These are phyloP conservation scores for Linum trigynum DNA, from an alignment of 345 rosid genomes.

Conservation along the genomic window DNA sequence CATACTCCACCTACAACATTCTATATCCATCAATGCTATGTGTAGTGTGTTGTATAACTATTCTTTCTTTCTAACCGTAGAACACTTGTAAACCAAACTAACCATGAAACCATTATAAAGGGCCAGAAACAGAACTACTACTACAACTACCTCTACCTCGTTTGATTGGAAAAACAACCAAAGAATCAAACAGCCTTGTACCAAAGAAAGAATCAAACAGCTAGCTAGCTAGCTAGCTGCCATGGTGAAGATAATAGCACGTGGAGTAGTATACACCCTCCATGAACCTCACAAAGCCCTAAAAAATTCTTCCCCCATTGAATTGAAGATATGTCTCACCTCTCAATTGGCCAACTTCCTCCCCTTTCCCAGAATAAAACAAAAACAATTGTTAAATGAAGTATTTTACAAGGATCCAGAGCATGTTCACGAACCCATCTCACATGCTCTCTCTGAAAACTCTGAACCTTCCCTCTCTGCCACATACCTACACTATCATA, in stretches of 20 bases:
- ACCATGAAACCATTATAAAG: too few relatives aligned
- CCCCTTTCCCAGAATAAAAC: not conserved
- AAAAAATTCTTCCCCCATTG: not conserved
- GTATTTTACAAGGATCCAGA: not conserved
- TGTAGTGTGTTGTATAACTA: too few relatives aligned
- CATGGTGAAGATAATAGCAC: not conserved
- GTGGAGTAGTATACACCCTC: not conserved
- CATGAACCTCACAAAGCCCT: not conserved
- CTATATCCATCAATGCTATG: too few relatives aligned
- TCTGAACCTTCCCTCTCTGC: not conserved
- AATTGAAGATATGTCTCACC: not conserved
- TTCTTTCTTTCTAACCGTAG: too few relatives aligned
- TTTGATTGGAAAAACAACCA: not conserved
- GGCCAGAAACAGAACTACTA: too few relatives aligned
- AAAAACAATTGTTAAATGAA: not conserved
- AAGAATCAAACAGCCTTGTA: not conserved
- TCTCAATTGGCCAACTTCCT: not conserved
- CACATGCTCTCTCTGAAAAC: not conserved
- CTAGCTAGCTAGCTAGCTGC: not conserved
- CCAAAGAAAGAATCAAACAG: not conserved
- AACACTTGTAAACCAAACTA: too few relatives aligned
- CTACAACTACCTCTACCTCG: too few relatives aligned
- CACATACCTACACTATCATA: not conserved
- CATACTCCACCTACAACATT: too few relatives aligned
- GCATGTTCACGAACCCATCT: not conserved